Evolutionary conservation across 83 land plant species (phyloP).

Genomic region (Diphasiastrum complanatum): DNA sequence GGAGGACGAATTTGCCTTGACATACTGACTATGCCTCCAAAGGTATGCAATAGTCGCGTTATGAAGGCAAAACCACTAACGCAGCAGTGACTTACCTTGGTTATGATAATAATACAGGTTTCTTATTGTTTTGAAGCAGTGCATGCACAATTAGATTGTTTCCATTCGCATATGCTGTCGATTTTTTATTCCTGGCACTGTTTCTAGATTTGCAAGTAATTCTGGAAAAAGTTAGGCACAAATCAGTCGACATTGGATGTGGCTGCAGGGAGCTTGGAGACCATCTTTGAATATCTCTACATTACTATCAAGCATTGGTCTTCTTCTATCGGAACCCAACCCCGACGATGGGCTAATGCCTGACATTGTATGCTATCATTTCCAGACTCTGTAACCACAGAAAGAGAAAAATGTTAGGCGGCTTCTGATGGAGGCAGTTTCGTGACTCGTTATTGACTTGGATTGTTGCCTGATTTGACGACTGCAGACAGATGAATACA

Average conservation of each 20-base stretch:
- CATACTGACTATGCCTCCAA: constrained; percentile 84
- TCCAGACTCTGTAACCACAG: not conserved
- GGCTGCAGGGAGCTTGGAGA: constrained; percentile 76
- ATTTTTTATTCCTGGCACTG: not conserved
- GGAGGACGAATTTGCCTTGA: constrained; percentile 94
- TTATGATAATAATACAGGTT: not conserved
- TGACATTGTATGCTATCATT: constrained; percentile 56
- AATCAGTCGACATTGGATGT: not conserved
- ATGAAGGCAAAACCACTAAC: not conserved
- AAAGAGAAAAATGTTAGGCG: not conserved
- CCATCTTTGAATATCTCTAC: constrained; percentile 83
- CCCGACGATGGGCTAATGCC: constrained; percentile 96
- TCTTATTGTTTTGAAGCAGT: no score
- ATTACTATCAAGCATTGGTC: constrained; percentile 68
- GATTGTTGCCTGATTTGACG: not conserved
- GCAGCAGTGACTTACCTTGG: not conserved
- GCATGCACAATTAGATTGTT: no score
- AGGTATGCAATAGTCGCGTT: constrained; percentile 33
- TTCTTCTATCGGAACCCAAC: constrained; percentile 80
- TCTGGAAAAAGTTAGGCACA: not conserved
- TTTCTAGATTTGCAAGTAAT: not conserved
- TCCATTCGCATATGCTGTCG: no score
- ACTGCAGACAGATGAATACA: constrained; percentile 70
- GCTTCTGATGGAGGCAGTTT: not conserved
- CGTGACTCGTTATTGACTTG: not conserved